Evolutionary conservation across 129 eudicot species (phyloP), one percentile per base, ranked within the genome.

Genomic region (Saposhnikovia divaricata): DNA sequence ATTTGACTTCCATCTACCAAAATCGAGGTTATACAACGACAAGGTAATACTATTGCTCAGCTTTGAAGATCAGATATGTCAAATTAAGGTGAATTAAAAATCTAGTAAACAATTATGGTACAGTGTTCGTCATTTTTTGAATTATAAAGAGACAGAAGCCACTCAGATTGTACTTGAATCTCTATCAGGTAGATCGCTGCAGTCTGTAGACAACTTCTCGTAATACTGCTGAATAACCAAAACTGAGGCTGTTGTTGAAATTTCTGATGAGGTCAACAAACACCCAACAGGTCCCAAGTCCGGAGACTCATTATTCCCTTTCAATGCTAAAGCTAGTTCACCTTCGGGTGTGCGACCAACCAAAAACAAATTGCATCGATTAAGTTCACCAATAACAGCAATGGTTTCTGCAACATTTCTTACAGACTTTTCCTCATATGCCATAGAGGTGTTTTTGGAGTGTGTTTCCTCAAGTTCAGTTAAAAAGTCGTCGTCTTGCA

Each of bases 321-420:
- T 84, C 66, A 87, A 77, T 6, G 86, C 86, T 19, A 81, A 83
- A 57, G 79, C 89, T 78, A 87, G 53, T 71, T 81, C 88, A 2
- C 96, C 90, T 57, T 84, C 93, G 5, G 91, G 90, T 84, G 82
- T 84, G 75, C 93, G 61, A 31, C 96, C 96, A 14, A 89, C 96
- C 53, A 91, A 53, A 78, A 89, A 85, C 85, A 91, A 37, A 48
- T 89, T 91, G 77, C 91, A 84, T 28, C 86, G 85, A 19, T 50
- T 81, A 63, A 83, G 71, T 66, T 78, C 84, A 23, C 65, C 66
- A 9, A 91, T 84, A 61, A 53, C 73, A 6, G 76, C 77, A 16
- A 68, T 34, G 2, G 82, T 79, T 75, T 87, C 89, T 0, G 76
- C 23, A 23, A 81, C 87, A 12, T 83, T 77, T n/a, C 72, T 55